Base-by-base conservation (phyloP, 2,329 filamentous ascomycete species). In the Cephalotrichum gorgonifer region DNA sequence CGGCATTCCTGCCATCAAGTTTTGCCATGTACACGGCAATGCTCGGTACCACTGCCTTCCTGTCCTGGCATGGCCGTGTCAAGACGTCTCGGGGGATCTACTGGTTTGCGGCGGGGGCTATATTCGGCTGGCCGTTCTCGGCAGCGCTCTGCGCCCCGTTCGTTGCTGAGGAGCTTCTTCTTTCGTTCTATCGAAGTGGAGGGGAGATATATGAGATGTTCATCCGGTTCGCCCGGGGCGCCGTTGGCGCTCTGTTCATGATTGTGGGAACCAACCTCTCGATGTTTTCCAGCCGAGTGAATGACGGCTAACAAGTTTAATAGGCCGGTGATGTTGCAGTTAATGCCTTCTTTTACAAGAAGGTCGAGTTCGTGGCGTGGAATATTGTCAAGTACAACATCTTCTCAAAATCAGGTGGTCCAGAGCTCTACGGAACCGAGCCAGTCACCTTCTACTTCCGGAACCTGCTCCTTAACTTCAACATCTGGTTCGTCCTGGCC, bases 361-460 rank as follows among this genome's bases (percentile, higher is more conserved):
- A 87, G 59, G 55, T 85, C 6, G 82, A 81, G 4, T 65, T 90
- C 35, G 88, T 95, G 6, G 82, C 89, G 1, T 86, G 88, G 75
- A 96, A 96, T 61, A 97, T 98, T 59, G 83, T 98, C 59, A 79
- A 85, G 55, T 98, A 98, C 75, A 98, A 98, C 62, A 80, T 98
- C 41, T 91, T 98, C 62, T 86, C 86, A 7, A 81, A 81, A 6
- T 77, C 79, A 0, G 86, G 83, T 28, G 93, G 91, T 0, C 93
- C 93, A 0, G 79, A 95, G 49, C 86, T 98, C 31, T 98, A 96
- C 59, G 93, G 93, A 42, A 94, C 88, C 1, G 93, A 98, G 66
- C 88, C 91, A 1, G 97, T 91, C 93, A 85, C 90, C 48, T 98
- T 96, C 63, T 98, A 98, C 66, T 74, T 95, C 57, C 86, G 87